Evolutionary conservation across 2,329 filamentous ascomycete species (phyloP).

Genomic region (Penicillium psychrosexuale): DNA sequence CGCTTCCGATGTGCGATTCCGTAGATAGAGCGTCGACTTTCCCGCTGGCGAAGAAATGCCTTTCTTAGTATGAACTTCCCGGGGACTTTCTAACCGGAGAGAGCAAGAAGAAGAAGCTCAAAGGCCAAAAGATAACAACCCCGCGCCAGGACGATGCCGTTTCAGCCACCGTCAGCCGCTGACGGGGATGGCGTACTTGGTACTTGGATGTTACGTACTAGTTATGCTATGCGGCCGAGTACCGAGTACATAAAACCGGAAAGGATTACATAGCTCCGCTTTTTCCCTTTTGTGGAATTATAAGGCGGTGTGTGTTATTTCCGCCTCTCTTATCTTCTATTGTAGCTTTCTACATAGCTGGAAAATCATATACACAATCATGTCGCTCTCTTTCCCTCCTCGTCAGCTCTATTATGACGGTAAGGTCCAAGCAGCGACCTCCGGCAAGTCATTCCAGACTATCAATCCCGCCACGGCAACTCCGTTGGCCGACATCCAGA

Average conservation of each 20-base stretch:
- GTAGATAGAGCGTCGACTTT: not conserved
- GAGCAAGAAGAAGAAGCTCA: not conserved
- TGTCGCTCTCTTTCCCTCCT: constrained; percentile 44
- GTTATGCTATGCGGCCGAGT: not conserved
- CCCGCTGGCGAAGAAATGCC: not conserved
- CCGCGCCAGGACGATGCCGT: not conserved
- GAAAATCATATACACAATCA: constrained; percentile 10
- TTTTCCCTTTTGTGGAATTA: not conserved
- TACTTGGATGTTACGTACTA: constrained; percentile 3
- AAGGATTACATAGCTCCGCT: too few species aligned
- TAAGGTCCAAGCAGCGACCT: constrained; percentile 59
- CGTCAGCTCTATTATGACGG: constrained; percentile 75
- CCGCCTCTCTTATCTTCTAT: not conserved
- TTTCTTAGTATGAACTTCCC: constrained; percentile 1
- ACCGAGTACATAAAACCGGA: not conserved
- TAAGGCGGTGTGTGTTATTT: constrained; percentile 1
- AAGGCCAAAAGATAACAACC: not conserved
- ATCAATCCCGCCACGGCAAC: constrained; percentile 70
- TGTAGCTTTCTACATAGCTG: too few species aligned
- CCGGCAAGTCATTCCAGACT: constrained; percentile 64
- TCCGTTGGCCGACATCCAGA: constrained; percentile 68
- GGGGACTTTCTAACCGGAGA: not conserved
- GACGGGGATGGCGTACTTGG: not conserved
- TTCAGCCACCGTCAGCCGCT: constrained; percentile 4
- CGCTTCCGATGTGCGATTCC: not conserved